Base-by-base conservation (phyloP, 2,329 filamentous ascomycete genomes). In the Emericellopsis cladophorae region DNA sequence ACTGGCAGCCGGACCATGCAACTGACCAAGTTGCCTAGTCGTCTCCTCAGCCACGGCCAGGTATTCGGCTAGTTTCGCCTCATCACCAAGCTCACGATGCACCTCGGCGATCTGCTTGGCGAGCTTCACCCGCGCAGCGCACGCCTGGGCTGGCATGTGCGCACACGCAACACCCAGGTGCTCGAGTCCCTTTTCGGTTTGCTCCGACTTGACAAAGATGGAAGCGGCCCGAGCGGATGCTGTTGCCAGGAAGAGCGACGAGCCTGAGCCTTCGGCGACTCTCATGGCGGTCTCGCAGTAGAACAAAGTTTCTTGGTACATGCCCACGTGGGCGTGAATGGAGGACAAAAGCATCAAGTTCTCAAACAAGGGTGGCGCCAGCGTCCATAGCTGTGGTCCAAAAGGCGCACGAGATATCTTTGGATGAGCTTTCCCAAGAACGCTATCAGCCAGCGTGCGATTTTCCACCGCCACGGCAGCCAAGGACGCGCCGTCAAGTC, bases 271-370 rank as follows among this genome's bases (percentile, higher is more conserved):
- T 44, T 72, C 70, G 18, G 85, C 85, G 44, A 94, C 74, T 51
- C 83, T 86, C 41, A 82, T 68, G 0, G 88, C 88, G 51, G 92
- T 84, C 49, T 95, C 83, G 2, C 83, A 81, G 49, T 94, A 93
- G 55, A 89, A 92, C 1, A 90, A 64, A 2, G 90, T 90, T 56
- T 96, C 90, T 45, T 86, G 80, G 47, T 88, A 86, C 61, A 94
- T 74, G 23, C 92, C 92, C 46, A 92, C 75, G 48, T 94, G 82
- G 1, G 83, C 78, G 50, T 89, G 95, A 1, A 94, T 67, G 4
- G 74, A 72, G 1, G 87, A 87, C 4, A 95, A 72, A 43, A 88
- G 80, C 44, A 80, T 61, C 12, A 94, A 66, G 42, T 79, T 77
- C 24, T 76, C 72, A 50, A 88, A 80, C 16, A 95, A 70, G 1